Base-by-base conservation (phyloP, 345 rosid species). In the Heritiera fomes region DNA sequence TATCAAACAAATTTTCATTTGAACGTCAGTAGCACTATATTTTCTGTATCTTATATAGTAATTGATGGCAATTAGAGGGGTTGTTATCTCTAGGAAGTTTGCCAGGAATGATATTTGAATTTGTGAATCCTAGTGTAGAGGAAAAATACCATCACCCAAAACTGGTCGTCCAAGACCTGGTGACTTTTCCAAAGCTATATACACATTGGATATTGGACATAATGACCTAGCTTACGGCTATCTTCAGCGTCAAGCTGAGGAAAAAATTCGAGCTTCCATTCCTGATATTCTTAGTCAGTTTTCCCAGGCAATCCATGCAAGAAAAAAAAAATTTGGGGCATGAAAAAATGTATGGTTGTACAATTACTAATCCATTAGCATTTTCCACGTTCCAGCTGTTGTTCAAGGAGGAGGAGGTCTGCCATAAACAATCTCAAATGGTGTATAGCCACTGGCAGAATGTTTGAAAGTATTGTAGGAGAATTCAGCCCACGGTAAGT, bases 181-280 rank as follows among this genome's bases (percentile, higher is more conserved):
- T 77, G 86, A 79, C 45, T 80, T 83, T 77, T 68, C 82, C 3
- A 73, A 73, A 58, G 80, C 84, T 46, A 64, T 85, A 46, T 83
- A 80, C 77, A 83, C 79, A 15, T 71, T 83, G 23, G 82, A 80
- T 41, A 62, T 61, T 40, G 86, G 86, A 49, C 82, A 84, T 50
- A 84, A 84, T 80, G 86, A 85, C 75, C 73, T 85, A 75, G 73
- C 77, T 13, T 62, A 47, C 47, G 72, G 56, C 15, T 71, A 71
- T 52, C 59, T 56, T 83, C 11, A n/a, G 10, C 55, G 59, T 79
- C 17, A 43, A 49, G 71, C 72, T 1, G 63, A 73, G 58, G 68
- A 64, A 32, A 73, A 77, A 73, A 30, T 79, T 4, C 32, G 58
- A 70, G 82, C 76, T 38, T 79, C 79, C 20, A 79, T 83, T 55